Conservation (phyloP, 257 asterid species). For the Nicotiana attenuata region DNA sequence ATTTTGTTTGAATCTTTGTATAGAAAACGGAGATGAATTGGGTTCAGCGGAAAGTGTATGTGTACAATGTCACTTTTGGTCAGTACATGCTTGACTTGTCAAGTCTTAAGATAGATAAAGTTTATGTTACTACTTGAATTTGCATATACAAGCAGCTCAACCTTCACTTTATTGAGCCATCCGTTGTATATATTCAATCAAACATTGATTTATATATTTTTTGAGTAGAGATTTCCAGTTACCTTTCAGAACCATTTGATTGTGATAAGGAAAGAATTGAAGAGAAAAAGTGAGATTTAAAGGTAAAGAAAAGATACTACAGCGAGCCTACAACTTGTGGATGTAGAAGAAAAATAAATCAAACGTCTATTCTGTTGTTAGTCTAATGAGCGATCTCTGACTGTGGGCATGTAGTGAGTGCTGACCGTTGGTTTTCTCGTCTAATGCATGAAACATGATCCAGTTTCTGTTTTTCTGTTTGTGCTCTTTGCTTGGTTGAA, state of each 20-base stretch:
- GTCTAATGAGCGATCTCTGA: neutral
- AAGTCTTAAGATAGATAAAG: neutral
- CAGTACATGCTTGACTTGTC: constrained; percentile 80
- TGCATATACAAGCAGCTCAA: neutral
- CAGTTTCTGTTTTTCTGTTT: neutral
- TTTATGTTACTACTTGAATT: neutral
- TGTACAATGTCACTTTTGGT: constrained; percentile 74
- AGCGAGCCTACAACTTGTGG: neutral
- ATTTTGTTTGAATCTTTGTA: too few relatives aligned
- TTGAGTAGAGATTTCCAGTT: neutral
- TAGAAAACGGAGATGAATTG: constrained; percentile 38
- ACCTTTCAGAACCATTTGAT: neutral
- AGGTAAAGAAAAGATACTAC: neutral
- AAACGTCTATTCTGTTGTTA: neutral
- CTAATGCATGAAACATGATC: neutral
- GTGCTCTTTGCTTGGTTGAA: neutral
- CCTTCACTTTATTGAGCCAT: neutral
- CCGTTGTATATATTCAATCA: neutral
- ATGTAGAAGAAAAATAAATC: neutral
- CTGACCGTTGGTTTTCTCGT: too few relatives aligned
- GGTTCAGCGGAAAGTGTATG: constrained; percentile 67
- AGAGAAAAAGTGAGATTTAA: neutral
- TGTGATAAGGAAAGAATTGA: too few relatives aligned
- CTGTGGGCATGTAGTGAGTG: too few relatives aligned
- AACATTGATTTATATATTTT: neutral